Percentiles rank a stretch among this genome's conserved stretches.
phyloP scores from a whole-genome alignment of 768 basidiomycete genomes.

The Leccinum boreale region DNA sequence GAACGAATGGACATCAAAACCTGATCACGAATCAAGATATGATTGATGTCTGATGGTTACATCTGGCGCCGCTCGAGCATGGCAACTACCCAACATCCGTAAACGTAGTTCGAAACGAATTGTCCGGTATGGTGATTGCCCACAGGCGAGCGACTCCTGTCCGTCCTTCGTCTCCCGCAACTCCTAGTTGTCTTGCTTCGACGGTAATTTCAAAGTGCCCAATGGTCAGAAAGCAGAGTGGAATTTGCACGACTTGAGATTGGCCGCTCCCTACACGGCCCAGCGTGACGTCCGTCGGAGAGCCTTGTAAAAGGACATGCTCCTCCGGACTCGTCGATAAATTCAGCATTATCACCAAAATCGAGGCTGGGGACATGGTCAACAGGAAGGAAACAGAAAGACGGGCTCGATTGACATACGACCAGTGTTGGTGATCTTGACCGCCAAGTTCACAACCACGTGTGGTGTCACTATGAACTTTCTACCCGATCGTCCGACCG shows the following conservation, averaged over 20 bases:
- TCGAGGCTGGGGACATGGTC: conserved; percentile 40
- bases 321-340: conserved; percentile 56
- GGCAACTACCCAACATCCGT: neutral
- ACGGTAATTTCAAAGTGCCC: conserved; percentile 57
- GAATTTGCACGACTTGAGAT: conserved; percentile 47
- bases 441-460: conserved; percentile 60
- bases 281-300: conserved; percentile 55
- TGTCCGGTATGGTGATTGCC: conserved; percentile 12
- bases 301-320: conserved; percentile 69
- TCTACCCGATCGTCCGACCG: conserved; percentile 23
- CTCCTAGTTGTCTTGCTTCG: conserved; percentile 32
- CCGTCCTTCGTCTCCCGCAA: conserved; percentile 9
- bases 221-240: conserved; percentile 69
- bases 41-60: neutral
- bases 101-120: neutral
- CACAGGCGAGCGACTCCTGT: conserved; percentile 22
- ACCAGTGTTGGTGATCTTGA: conserved; percentile 60
- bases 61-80: neutral
- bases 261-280: conserved; percentile 60
- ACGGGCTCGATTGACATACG: conserved; percentile 42
- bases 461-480: conserved; percentile 53
- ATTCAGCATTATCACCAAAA: conserved; percentile 52
- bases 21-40: neutral
- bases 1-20: neutral
- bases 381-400: neutral